Evolutionary conservation across 163 green algal species (phyloP).

Genomic region (Trebouxiophyceae sp.): DNA sequence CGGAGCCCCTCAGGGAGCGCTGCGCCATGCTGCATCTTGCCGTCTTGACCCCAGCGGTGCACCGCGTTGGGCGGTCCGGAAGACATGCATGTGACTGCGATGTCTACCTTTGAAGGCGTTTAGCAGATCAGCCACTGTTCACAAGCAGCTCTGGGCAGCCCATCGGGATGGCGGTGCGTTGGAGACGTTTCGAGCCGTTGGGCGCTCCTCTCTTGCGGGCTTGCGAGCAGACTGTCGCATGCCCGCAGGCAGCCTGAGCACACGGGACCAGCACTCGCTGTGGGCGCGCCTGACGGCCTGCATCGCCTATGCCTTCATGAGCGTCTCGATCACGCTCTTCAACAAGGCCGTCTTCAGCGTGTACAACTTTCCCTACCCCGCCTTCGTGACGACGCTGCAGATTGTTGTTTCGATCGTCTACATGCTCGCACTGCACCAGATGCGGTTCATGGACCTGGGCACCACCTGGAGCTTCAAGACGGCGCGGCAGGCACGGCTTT

Average conservation of each 20-base stretch:
- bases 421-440: constrained; percentile 19
- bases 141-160: too few species aligned
- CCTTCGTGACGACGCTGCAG: constrained; percentile 24
- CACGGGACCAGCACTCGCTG: neutral
- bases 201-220: too few species aligned
- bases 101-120: too few species aligned
- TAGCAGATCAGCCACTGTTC: too few species aligned
- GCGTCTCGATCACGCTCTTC: constrained; percentile 52
- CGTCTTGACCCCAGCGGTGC: too few species aligned
- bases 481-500: constrained; percentile 8
- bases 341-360: constrained; percentile 51
- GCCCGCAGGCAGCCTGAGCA: neutral
- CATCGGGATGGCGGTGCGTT: too few species aligned
- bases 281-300: constrained; percentile 18
- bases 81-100: too few species aligned
- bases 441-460: constrained; percentile 18
- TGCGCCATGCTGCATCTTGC: too few species aligned
- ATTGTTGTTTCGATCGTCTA: constrained; percentile 34
- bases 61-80: too few species aligned
- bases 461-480: constrained; percentile 3
- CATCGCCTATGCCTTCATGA: constrained; percentile 35
- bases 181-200: too few species aligned
- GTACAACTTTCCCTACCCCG: constrained; percentile 46
- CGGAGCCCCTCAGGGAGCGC: too few species aligned
- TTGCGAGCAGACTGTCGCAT: too few species aligned